Evolutionary conservation across 495 filamentous ascomycete species (phyloP), one percentile per base, ranked within the genome.

Genomic region (Aspergillus sparsus): DNA sequence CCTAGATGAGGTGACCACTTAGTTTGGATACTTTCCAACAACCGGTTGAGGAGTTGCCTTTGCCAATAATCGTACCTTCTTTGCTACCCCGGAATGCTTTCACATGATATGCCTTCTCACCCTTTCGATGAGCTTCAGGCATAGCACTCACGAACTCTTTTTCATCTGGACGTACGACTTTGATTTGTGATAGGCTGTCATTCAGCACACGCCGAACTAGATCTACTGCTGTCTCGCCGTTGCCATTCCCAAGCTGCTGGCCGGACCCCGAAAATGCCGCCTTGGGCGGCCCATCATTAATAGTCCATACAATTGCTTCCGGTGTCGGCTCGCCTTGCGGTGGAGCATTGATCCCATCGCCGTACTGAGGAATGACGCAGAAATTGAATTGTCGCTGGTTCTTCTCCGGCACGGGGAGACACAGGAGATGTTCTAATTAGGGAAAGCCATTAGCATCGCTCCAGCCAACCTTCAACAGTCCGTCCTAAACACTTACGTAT

Each of bases 51-150:
- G 9, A 55, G n/a, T 3, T 12, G 3, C 12, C 34, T 34, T 6
- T 2, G 8, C 11, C 10, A 7, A 53, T 16, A 34, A 15, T 64
- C 64, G 42, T 75, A 88, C 86, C 88, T 72, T 98, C 94, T 82
- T 98, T 98, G 65, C 86, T 93, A 1, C 94, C 94, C 42, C 92
- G 82, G 77, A 92, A 93, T 1, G 88, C 92, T 67, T 93, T 97
- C 16, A 96, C 86, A 70, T 96, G 90, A 63, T 89, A 93, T n/a
- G 91, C 92, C 66, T 89, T 90, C 71, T 97, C 94, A 31, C 85
- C 85, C 61, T 96, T 96, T 12, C 93, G 82, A 66, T 96, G 90
- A n/a, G 88, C 77, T 71, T 98, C 91, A 8, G 85, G 81, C 35
- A 87, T 80, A 5, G 85, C 86, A 62, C 88, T 91, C 58, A 86